Conservation (phyloP, 2,329 filamentous ascomycete genomes). For the Coniochaeta prunicola region DNA sequence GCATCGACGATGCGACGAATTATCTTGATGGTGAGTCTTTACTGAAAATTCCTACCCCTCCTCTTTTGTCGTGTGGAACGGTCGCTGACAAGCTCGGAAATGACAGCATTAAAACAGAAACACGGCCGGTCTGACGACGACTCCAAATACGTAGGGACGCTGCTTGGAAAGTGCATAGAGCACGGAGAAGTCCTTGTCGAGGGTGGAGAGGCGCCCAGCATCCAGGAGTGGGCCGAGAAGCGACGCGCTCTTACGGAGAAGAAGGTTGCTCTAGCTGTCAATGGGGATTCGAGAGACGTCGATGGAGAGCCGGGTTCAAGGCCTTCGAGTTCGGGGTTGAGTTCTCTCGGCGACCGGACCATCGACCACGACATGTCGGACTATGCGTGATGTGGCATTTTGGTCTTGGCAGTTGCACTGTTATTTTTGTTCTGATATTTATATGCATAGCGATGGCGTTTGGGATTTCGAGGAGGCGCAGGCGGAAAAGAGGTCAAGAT, state of each 20-base stretch:
- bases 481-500: neutral
- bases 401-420: neutral
- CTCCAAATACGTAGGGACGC: constrained; percentile 75
- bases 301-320: constrained; percentile 28
- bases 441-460: constrained; percentile 38
- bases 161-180: constrained; percentile 69
- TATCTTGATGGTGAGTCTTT: constrained; percentile 57
- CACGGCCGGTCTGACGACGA: constrained; percentile 86
- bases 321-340: constrained; percentile 47
- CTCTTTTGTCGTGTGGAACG: no score
- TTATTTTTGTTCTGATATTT: constrained; percentile 5
- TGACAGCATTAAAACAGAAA: constrained; percentile 75
- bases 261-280: constrained; percentile 2
- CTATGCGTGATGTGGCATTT: constrained; percentile 20
- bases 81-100: neutral
- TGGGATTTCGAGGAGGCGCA: neutral
- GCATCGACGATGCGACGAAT: constrained; percentile 48
- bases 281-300: constrained; percentile 15
- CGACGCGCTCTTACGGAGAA: constrained; percentile 24
- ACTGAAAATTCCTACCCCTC: no score
- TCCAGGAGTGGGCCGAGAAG: constrained; percentile 56
- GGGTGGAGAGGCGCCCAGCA: constrained; percentile 61
- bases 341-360: constrained; percentile 44
- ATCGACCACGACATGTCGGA: constrained; percentile 37
- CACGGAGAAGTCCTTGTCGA: constrained; percentile 69